Conservation (phyloP, 169 alveolate species). For the Eimeria tenella region DNA sequence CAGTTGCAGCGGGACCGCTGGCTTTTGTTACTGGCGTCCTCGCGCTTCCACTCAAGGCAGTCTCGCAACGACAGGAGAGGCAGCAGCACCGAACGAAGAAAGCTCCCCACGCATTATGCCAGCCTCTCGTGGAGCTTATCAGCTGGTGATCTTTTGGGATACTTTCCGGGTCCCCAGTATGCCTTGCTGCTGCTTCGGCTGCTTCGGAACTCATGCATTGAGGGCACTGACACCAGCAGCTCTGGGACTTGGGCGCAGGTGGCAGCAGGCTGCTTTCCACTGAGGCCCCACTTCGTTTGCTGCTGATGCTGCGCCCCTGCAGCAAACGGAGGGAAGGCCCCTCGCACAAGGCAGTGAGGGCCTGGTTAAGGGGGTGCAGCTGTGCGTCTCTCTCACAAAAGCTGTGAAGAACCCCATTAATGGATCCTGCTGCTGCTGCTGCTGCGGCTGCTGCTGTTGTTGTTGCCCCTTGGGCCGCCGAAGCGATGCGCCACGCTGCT, state of each 20-base stretch:
- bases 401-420: neutral
- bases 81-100: conserved; percentile 54
- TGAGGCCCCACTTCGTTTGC: neutral
- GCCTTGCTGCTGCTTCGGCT: conserved; percentile 17
- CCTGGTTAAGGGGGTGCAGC: conserved; percentile 34
- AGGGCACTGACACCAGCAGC: conserved; percentile 23
- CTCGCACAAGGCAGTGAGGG: conserved; percentile 27
- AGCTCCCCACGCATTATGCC: conserved; percentile 53
- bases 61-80: conserved; percentile 38
- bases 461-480: conserved; percentile 21
- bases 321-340: conserved; percentile 26
- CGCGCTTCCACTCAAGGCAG: neutral
- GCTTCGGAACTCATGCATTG: neutral
- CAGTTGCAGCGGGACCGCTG: neutral
- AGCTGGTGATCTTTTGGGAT: neutral
- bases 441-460: conserved; percentile 36
- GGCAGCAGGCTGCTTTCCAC: conserved; percentile 30
- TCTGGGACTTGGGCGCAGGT: conserved; percentile 25
- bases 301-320: conserved; percentile 16
- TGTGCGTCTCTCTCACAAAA: neutral
- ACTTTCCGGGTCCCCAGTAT: neutral
- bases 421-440: conserved; percentile 45
- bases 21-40: neutral
- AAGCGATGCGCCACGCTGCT: conserved; percentile 58
- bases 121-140: neutral